These are phyloP conservation scores for Haplographium delicatum DNA, from an alignment of 495 filamentous ascomycete species.

Conservation along the genomic window DNA sequence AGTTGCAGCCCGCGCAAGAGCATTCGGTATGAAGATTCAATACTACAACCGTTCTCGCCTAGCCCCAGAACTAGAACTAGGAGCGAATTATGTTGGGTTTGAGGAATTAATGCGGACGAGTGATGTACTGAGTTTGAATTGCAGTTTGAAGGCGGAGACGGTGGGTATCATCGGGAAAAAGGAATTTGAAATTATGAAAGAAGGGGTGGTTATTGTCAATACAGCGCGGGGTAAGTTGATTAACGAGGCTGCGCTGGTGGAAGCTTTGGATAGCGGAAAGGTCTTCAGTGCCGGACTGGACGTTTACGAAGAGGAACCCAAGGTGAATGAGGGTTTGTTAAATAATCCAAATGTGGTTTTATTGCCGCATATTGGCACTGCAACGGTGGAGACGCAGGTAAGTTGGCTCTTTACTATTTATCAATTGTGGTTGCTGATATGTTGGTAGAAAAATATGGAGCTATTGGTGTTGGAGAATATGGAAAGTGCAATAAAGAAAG, in stretches of 20 bases:
- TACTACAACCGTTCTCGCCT: constrained; percentile 59
- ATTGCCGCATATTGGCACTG: constrained; percentile 70
- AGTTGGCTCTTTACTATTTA: constrained; percentile 39
- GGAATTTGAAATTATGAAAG: constrained; percentile 65
- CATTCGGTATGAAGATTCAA: constrained; percentile 60
- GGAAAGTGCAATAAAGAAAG: constrained; percentile 55
- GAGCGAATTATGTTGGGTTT: constrained; percentile 63
- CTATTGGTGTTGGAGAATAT: constrained; percentile 65
- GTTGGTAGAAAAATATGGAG: constrained; percentile 65
- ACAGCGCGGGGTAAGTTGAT: constrained; percentile 74
- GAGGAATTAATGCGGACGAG: constrained; percentile 59
- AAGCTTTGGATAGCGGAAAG: constrained; percentile 47
- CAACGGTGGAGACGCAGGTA: constrained; percentile 51
- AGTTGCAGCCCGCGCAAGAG: constrained; percentile 35
- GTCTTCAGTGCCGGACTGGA: constrained; percentile 59
- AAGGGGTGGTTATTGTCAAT: constrained; percentile 73
- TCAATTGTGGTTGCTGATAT: constrained; percentile 28
- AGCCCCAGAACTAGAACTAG: constrained; percentile 49
- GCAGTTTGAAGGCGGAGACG: constrained; percentile 46
- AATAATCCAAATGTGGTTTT: constrained; percentile 59
- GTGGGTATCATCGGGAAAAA: constrained; percentile 60
- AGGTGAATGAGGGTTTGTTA: constrained; percentile 56
- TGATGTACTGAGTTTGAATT: constrained; percentile 72
- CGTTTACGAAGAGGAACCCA: constrained; percentile 65
- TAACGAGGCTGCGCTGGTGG: constrained; percentile 67